A percentile compares a stretch with the other conserved stretches of the same genome.
Conservation (phyloP, 352 stramenopile species). For the Phytophthora agathidicida region DNA sequence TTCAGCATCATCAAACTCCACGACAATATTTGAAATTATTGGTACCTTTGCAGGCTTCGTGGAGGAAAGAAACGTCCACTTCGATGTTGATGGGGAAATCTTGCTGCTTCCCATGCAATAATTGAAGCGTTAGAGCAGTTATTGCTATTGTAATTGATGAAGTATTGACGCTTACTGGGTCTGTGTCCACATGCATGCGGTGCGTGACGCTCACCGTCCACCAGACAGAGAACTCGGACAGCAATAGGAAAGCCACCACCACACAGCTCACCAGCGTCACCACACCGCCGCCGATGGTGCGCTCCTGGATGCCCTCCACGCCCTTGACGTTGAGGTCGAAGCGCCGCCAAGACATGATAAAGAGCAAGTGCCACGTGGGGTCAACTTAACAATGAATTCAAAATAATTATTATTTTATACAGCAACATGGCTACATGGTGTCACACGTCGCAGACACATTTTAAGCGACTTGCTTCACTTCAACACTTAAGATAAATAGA, state of each 20-base stretch:
- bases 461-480: neutral
- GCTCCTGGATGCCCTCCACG: constrained; percentile 90
- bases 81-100: constrained; percentile 79
- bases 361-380: constrained; percentile 32
- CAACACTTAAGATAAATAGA: constrained; percentile 34
- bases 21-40: neutral
- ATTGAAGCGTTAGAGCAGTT: constrained; percentile 6
- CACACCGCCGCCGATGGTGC: constrained; percentile 81
- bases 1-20: neutral
- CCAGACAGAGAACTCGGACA: constrained; percentile 87
- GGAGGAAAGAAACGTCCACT: constrained; percentile 84
- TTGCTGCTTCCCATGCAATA: constrained; percentile 61
- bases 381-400: too few relatives aligned
- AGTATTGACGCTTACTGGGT: constrained; percentile 50
- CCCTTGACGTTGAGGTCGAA: constrained; percentile 91
- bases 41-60: constrained; percentile 78
- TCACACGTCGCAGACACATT: constrained; percentile 12
- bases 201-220: constrained; percentile 85
- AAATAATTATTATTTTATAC: too few relatives aligned
- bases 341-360: constrained; percentile 64
- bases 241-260: constrained; percentile 74
- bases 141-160: constrained; percentile 1
- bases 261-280: constrained; percentile 84
- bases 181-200: constrained; percentile 89
- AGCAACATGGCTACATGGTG: too few relatives aligned